Evolutionary conservation across 129 eudicot species (phyloP), one percentile per base, ranked within the genome.

Genomic region (Heracleum sosnowskyi): DNA sequence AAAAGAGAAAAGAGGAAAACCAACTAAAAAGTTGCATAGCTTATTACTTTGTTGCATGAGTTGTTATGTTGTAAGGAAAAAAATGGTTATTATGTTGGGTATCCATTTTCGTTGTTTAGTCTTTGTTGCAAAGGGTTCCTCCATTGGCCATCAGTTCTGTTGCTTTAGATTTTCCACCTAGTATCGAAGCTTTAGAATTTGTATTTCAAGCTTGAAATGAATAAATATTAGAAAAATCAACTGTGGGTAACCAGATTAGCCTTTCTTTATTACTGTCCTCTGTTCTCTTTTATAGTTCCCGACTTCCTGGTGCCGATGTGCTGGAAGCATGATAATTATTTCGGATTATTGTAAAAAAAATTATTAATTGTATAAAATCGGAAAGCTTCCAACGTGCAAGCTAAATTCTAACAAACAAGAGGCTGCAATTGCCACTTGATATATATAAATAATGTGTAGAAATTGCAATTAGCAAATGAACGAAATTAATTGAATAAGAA

Each of bases 121-220:
- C 37, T 26, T 28, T 74, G 22, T 11, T 5, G 46, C 28, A 11
- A 69, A 69, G 35, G 76, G 45, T 39, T 40, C 28, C 35, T 40
- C 28, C 35, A 41, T 73, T 24, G 35, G 76, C 51, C 2, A 42
- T 28, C 49, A 44, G 47, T 74, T 40, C 15, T 26, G 77, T 74
- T 46, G 55, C 33, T 28, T 73, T 40, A 34, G 49, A 73, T n/a
- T 73, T 73, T 28, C 13, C 33, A 44, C 77, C 77, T 73, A 24
- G 49, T 45, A 34, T 13, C 0, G 39, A 44, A 44, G 39, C 39
- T 28, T 44, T 16, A 24, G 49, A 74, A n/a, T 29, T 44, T 74
- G 40, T 73, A 44, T 12, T 1, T 4, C 57, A 73, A 42, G 71
- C 71, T 64, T 31, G 72, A 31, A 11, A 33, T 66, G 37, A 66